Base-by-base conservation (phyloP, 2,329 filamentous ascomycete species). In the Cladosporium sp. region DNA sequence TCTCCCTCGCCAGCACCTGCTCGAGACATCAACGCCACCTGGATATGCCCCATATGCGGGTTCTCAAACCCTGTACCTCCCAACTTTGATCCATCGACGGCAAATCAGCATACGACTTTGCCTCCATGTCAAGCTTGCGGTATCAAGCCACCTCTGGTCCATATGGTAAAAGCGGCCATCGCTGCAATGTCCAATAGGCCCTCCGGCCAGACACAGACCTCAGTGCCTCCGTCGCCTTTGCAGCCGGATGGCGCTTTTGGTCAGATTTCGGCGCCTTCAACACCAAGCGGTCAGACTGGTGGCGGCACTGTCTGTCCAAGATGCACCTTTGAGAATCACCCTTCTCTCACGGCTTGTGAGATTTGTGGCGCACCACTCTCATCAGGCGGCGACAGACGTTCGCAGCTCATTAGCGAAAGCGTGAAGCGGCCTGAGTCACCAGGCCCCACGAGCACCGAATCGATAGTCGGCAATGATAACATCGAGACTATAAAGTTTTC, bases 31-130 rank as follows among this genome's bases (percentile, higher is more conserved):
- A 80, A 77, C 55, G 89, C 88, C 5, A 96, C 90, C 3, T 97
- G 92, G 92, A 85, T 97, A 16, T 97, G 92, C 72, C 86, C 88
- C 1, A 97, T 97, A 63, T 97, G 92, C 76, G 92, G 87, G 60
- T 95, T 95, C 66, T 92, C 91, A 9, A 97, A 97, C 64, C 86
- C 89, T 0, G 84, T 96, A 1, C 91, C 93, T 0, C 87, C 88
- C 35, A 96, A 95, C 68, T 97, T 97, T 67, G 92, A 97, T 63
- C 87, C 90, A 0, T 79, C 84, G 1, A 84, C 86, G 2, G 89
- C 89, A 8, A 93, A 82, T 56, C 81, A 84, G 16, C 83, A 89
- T 57, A 95, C 87, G 4, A 85, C 85, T 8, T 73, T 95, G 18
- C 87, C 91, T 3, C 89, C 92, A 60, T 98, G 93, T 66, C 75